These are phyloP conservation scores for Aspergillus unguis DNA, from an alignment of 2,329 filamentous ascomycete genomes.

Conservation along the genomic window DNA sequence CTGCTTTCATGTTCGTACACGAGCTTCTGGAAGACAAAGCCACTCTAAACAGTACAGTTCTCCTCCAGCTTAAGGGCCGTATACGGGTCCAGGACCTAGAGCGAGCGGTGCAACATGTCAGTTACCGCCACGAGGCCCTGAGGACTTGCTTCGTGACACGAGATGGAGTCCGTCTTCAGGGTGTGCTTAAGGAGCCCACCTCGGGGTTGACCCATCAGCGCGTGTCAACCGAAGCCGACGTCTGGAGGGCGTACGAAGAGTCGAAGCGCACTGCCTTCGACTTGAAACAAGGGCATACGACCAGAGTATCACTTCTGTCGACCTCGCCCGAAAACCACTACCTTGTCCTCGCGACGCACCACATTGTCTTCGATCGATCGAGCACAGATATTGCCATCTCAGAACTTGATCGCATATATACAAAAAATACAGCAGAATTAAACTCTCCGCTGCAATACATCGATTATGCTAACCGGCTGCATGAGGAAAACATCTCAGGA, in stretches of 20 bases:
- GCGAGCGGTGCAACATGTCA: background rate
- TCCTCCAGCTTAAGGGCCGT: background rate
- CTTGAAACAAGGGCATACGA: constrained; percentile 31
- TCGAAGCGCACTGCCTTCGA: constrained; percentile 32
- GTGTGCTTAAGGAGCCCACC: constrained; percentile 13
- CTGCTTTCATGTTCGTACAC: too few relatives aligned
- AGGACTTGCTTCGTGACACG: constrained; percentile 22
- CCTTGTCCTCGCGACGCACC: constrained; percentile 45
- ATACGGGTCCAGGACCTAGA: background rate
- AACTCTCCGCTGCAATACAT: constrained; percentile 32
- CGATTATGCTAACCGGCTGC: constrained; percentile 32
- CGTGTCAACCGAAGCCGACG: constrained; percentile 14
- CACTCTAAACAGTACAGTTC: background rate
- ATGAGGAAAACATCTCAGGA: constrained; percentile 20
- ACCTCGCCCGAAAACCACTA: constrained; percentile 31
- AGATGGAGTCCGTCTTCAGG: constrained; percentile 23
- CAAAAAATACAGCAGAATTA: constrained; percentile 31
- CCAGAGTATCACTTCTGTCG: constrained; percentile 29
- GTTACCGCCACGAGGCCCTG: constrained; percentile 24
- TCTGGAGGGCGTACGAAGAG: constrained; percentile 17
- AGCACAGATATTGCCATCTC: constrained; percentile 38
- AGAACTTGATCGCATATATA: constrained; percentile 14
- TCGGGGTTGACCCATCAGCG: constrained; percentile 26
- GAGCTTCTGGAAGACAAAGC: background rate
- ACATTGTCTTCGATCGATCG: constrained; percentile 49